These are phyloP conservation scores for Candida railenensis DNA, from an alignment of 805 yeast species.

Conservation along the genomic window DNA sequence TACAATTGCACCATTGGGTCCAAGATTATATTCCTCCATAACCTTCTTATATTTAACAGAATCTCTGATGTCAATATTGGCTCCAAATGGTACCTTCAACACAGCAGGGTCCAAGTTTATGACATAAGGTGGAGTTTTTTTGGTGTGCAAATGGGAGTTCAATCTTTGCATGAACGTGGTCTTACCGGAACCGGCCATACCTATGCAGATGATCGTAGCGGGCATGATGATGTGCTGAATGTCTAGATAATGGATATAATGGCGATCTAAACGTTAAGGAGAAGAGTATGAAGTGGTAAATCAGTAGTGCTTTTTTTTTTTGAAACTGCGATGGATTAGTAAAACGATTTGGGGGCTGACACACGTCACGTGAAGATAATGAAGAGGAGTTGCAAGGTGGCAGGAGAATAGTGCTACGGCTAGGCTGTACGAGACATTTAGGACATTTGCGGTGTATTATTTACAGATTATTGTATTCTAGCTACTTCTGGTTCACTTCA, in stretches of 20 bases:
- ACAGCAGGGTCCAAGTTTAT: slow-evolving; percentile 97
- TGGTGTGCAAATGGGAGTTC: slow-evolving; percentile 80
- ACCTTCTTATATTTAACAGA: slow-evolving; percentile 94
- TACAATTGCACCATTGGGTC: slow-evolving; percentile 98
- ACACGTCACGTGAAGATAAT: not conserved
- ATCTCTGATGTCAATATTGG: slow-evolving; percentile 94
- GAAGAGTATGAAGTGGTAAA: too few relatives aligned
- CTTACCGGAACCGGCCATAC: slow-evolving; percentile 76
- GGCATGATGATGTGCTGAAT: slow-evolving; percentile 28
- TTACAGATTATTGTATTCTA: too few relatives aligned
- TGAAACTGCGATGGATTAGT: not conserved
- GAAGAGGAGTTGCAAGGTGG: too few relatives aligned
- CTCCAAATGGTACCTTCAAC: slow-evolving; percentile 85
- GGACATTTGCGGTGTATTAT: too few relatives aligned
- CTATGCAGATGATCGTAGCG: slow-evolving; percentile 46
- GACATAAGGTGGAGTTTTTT: slow-evolving; percentile 80
- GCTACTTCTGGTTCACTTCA: too few relatives aligned
- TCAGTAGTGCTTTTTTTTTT: not conserved
- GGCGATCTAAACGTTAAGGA: too few relatives aligned
- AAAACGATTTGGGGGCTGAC: not conserved
- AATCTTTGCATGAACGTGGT: slow-evolving; percentile 96
- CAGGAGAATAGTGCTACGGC: too few relatives aligned
- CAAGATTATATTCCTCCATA: slow-evolving; percentile 91
- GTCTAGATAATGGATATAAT: too few relatives aligned
- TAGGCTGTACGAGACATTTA: too few relatives aligned